Evolutionary conservation across 768 basidiomycete species (phyloP), one percentile per base, ranked within the genome.

Genomic region (Tulasnella sp.): DNA sequence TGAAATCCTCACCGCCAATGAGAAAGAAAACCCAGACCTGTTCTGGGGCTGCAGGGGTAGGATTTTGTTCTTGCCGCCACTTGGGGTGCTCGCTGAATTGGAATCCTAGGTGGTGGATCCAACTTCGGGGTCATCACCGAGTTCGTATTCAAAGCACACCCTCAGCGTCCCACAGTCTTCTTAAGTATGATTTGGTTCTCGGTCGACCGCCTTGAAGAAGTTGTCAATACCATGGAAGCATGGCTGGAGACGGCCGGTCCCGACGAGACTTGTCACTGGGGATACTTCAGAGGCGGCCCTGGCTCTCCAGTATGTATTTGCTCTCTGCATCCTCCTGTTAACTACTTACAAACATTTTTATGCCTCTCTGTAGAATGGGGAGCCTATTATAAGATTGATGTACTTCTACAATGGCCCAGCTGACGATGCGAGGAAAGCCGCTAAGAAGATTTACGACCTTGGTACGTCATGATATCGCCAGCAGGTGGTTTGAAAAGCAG

Each of bases 81-180:
- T n/a, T n/a, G n/a, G n/a, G n/a, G n/a, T 29, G 11, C 44, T 35
- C 1, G 29, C 19, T 40, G 35, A 52, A 36, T n/a, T n/a, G n/a
- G n/a, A n/a, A n/a, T n/a, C 19, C 14, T 14, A 77, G 47, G 75
- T 42, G 69, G 34, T 32, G 78, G 76, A 22, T 68, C 47, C 44
- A 78, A 78, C 67, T 78, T 78, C 66, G 78, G 78, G 12, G 83
- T 87, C 26, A 83, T 84, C 70, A 70, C 74, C 22, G 83, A 86
- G 73, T 87, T 88, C 72, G 80, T 74, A 69, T 79, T 74, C 77
- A 82, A 77, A 72, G 75, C 87, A 59, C 80, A 87, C 75, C 85
- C 84, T 8, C 86, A 87, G 74, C 81, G 83, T 14, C 75, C 47
- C 36, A 37, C 35, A 8, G 69, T 71, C 29, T 71, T 42, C 26